Conservation (phyloP, 441 rosid species). For the Heliophila coronopifolia region DNA sequence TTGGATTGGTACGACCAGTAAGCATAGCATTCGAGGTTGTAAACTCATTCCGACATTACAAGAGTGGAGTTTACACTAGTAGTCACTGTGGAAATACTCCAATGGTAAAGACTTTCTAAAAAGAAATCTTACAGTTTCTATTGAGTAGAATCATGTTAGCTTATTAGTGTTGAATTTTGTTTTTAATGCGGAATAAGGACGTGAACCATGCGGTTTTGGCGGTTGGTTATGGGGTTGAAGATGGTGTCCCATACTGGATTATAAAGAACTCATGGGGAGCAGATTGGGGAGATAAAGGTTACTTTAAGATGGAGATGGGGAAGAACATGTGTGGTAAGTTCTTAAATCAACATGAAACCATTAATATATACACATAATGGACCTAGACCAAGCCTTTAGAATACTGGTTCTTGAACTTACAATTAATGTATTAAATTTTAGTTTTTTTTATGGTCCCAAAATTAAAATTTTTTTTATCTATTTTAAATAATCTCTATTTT, state of each 20-base stretch:
- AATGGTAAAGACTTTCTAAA: constrained; percentile 45
- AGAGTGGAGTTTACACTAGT: constrained; percentile 77
- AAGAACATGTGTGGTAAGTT: constrained; percentile 94
- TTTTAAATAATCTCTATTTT: no score
- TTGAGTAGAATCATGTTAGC: background rate
- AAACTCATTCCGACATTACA: constrained; percentile 52
- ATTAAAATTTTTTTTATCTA: no score
- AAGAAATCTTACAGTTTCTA: background rate
- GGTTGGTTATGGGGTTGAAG: constrained; percentile 84
- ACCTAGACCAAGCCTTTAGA: no score
- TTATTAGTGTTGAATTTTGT: background rate
- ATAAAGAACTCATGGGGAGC: constrained; percentile 94
- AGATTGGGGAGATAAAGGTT: constrained; percentile 69
- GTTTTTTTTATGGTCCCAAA: no score
- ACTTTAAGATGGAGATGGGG: constrained; percentile 91
- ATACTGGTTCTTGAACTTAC: no score
- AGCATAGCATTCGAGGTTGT: constrained; percentile 84
- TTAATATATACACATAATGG: no score
- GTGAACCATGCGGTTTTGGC: constrained; percentile 94
- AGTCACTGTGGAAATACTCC: constrained; percentile 59
- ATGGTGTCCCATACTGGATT: constrained; percentile 77
- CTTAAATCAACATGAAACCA: constrained; percentile 1
- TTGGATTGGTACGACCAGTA: constrained; percentile 72
- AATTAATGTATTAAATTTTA: no score
- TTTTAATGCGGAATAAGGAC: constrained; percentile 42